Evolutionary conservation across 805 yeast species (phyloP), one percentile per base, ranked within the genome.

Genomic region (Priceomyces castillae): DNA sequence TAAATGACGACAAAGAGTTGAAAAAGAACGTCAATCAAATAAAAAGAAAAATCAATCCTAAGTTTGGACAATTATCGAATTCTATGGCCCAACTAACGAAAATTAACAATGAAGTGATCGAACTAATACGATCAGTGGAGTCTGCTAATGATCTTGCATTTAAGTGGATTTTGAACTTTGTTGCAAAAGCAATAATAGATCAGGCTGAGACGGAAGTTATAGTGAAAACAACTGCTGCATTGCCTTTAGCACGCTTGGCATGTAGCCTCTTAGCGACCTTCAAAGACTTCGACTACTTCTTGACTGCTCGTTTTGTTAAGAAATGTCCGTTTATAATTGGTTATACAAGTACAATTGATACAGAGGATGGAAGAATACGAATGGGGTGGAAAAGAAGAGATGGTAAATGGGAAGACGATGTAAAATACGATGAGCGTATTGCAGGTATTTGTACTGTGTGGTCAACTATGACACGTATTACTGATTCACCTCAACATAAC

Each of bases 191-290:
- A 3, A 67, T 90, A 1, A 87, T 94, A 1, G 80, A 85, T 20
- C 99, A 94, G 65, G 92, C 97, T 1, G 98, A 90, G 62, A 80
- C 95, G 1, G 99, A 94, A 62, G 90, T 89, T 7, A 74, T 85
- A 12, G 95, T 86, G 0, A 78, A 83, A 45, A 82, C 95, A 1
- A 77, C 79, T 34, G 80, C 90, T 2, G 86, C 97, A 0, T 56
- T 86, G 7, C 95, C 99, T 0, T 66, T 94, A 36, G 96, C 88
- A 0, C 76, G 75, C 53, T 63, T 92, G 26, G 69, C 92, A 0
- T 56, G 78, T 14, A 69, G 72, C 25, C 57, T 90, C 33, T 57
- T 89, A 53, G 57, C 74, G 6, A 34, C 59, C 19, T 70, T 68
- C 37, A 75, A 77, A 1, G 81, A 77, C 6, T 66, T 86, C 15